phyloP scores from a whole-genome alignment of 768 basidiomycete species.

The Dacryopinax primogenitus region DNA sequence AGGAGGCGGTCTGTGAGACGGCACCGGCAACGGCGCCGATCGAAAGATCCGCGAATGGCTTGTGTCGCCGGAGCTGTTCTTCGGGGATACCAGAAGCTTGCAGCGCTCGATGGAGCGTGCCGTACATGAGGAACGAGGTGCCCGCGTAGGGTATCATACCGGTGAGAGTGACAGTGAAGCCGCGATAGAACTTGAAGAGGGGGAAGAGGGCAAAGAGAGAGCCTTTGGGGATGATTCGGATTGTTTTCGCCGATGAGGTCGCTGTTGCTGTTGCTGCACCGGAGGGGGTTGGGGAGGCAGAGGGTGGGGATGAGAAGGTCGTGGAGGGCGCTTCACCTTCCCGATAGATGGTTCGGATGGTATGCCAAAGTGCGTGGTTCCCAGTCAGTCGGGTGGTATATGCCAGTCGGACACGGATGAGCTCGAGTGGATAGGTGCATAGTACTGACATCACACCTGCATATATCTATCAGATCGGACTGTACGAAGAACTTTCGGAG shows the following conservation, averaged over 20 bases:
- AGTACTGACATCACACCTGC: constrained; percentile 77
- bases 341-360: constrained; percentile 44
- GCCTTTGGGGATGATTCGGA: constrained; percentile 22
- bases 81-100: constrained; percentile 30
- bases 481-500: constrained; percentile 9
- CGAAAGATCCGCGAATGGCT: constrained; percentile 51
- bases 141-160: constrained; percentile 97
- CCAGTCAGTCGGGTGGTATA: constrained; percentile 51
- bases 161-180: constrained; percentile 81
- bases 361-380: constrained; percentile 37
- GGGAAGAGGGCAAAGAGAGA: constrained; percentile 48
- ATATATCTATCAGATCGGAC: background rate
- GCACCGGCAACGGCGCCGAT: constrained; percentile 81
- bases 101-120: constrained; percentile 39
- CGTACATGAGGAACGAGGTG: constrained; percentile 88
- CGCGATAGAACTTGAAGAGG: constrained; percentile 85
- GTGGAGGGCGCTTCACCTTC: constrained; percentile 37
- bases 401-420: constrained; percentile 91
- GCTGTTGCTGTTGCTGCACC: constrained; percentile 18
- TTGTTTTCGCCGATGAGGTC: constrained; percentile 18
- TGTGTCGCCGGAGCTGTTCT: constrained; percentile 22
- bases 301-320: constrained; percentile 18
- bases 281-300: constrained; percentile 19
- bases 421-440: constrained; percentile 88
- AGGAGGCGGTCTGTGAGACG: constrained; percentile 76